These are phyloP conservation scores for Calonectria montana DNA, from an alignment of 2,329 filamentous ascomycete genomes.

Conservation along the genomic window DNA sequence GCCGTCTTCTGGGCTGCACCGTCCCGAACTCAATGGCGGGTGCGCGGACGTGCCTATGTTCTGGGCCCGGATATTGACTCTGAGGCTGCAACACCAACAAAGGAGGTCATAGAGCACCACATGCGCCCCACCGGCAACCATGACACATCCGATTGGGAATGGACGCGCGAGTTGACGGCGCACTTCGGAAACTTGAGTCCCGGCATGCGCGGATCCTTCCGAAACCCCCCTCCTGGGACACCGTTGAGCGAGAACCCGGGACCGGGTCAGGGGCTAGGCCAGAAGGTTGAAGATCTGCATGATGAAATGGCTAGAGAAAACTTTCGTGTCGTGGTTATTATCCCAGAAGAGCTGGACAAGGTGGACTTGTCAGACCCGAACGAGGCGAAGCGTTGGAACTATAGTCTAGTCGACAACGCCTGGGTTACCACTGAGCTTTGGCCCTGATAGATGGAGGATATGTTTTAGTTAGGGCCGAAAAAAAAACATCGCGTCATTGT, in stretches of 20 bases:
- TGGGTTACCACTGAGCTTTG: constrained; percentile 80
- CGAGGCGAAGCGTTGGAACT: constrained; percentile 73
- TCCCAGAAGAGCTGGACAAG: constrained; percentile 81
- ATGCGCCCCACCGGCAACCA: constrained; percentile 63
- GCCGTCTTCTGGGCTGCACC: constrained; percentile 84
- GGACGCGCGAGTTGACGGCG: constrained; percentile 81
- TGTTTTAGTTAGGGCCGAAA: background rate
- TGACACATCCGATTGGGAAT: constrained; percentile 73
- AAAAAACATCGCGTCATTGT: background rate
- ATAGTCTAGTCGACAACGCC: constrained; percentile 65
- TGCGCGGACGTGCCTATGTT: constrained; percentile 81
- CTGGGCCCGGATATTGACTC: constrained; percentile 75
- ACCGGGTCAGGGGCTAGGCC: constrained; percentile 60
- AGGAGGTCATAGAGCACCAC: constrained; percentile 67
- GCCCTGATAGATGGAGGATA: constrained; percentile 55
- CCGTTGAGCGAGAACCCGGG: constrained; percentile 64
- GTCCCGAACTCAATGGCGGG: constrained; percentile 82
- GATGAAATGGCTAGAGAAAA: constrained; percentile 78
- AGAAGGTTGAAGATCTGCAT: constrained; percentile 76
- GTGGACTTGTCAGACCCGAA: constrained; percentile 77
- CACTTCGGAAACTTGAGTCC: constrained; percentile 93
- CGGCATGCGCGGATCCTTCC: constrained; percentile 80
- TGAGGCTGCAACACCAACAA: constrained; percentile 58
- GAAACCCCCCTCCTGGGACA: constrained; percentile 76
- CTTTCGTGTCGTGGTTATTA: constrained; percentile 86